Evolutionary conservation across 345 rosid genomes (phyloP).

Genomic region (Moricandia moricandioides): DNA sequence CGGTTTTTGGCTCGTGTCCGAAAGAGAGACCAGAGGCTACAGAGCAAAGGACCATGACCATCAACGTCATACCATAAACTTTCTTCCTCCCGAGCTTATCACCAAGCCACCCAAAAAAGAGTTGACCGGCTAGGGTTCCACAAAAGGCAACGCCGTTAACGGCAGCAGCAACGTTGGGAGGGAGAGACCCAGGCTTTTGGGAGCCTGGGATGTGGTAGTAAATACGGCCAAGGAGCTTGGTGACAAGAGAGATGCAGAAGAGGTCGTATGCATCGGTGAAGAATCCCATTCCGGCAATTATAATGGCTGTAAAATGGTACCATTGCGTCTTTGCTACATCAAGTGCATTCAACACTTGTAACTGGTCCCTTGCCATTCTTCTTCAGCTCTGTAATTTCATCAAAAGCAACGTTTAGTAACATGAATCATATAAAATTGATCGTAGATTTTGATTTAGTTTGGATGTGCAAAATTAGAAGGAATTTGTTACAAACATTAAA

Average conservation of each 20-base stretch:
- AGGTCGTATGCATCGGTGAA: slow-evolving; percentile 48
- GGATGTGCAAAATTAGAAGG: not conserved
- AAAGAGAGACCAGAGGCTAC: slow-evolving; percentile 39
- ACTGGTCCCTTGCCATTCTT: slow-evolving; percentile 35
- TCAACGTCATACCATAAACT: slow-evolving; percentile 52
- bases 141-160: slow-evolving; percentile 50
- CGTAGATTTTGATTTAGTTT: not conserved
- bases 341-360: slow-evolving; percentile 54
- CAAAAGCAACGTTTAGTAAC: not conserved
- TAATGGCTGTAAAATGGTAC: slow-evolving; percentile 40
- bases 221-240: slow-evolving; percentile 46
- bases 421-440: not conserved
- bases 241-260: slow-evolving; percentile 44
- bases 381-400: slow-evolving; percentile 12
- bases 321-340: slow-evolving; percentile 40
- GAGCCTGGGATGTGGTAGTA: slow-evolving; percentile 43
- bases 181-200: slow-evolving; percentile 41
- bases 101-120: slow-evolving; percentile 50
- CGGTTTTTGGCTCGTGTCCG: slow-evolving; percentile 34
- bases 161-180: slow-evolving; percentile 46
- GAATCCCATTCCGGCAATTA: slow-evolving; percentile 48
- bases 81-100: slow-evolving; percentile 77
- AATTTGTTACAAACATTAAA: not conserved
- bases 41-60: slow-evolving; percentile 37
- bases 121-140: slow-evolving; percentile 40